A percentile compares a stretch with the other conserved stretches of the same genome.
Conservation (phyloP, 1,139 yeast species). For the Candida tetrigidarum region DNA sequence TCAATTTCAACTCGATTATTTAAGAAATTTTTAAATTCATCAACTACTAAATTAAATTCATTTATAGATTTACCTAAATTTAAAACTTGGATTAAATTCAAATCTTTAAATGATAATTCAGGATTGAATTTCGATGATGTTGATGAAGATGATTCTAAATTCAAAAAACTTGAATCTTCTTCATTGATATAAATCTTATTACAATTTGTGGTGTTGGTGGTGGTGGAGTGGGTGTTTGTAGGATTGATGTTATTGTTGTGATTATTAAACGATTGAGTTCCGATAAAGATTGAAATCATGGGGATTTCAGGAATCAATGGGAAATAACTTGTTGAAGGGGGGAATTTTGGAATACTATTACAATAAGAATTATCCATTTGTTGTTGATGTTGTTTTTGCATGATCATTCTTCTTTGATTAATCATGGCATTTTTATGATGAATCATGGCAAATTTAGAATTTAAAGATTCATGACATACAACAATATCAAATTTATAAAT, state of each 20-base stretch:
- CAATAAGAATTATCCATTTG: conserved; percentile 9
- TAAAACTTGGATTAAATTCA: conserved; percentile 19
- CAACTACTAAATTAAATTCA: conserved; percentile 62
- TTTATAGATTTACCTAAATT: conserved; percentile 66
- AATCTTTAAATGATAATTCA: conserved; percentile 5
- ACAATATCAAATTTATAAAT: conserved; percentile 51
- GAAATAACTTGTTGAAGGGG: conserved; percentile 14
- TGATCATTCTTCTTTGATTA: conserved; percentile 7
- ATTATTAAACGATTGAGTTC: conserved; percentile 30
- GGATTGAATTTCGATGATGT: too few relatives aligned
- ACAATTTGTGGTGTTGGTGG: too few relatives aligned
- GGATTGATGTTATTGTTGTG: conserved; percentile 34
- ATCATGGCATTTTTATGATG: conserved; percentile 16
- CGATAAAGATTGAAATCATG: conserved; percentile 38
- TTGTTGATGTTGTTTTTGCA: conserved; percentile 8
- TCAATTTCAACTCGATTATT: conserved; percentile 41
- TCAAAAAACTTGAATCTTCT: conserved; percentile 22
- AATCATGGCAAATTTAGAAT: conserved; percentile 34
- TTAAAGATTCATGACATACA: conserved; percentile 46
- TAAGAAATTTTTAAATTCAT: conserved; percentile 63
- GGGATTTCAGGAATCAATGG: conserved; percentile 38
- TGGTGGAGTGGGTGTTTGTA: too few relatives aligned
- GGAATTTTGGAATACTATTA: background rate
- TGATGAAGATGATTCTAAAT: background rate
- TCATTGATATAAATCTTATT: conserved; percentile 34